Evolutionary conservation across 106 monocot genomes (phyloP), one percentile per base, ranked within the genome.

Genomic region (Amphibolis antarctica): DNA sequence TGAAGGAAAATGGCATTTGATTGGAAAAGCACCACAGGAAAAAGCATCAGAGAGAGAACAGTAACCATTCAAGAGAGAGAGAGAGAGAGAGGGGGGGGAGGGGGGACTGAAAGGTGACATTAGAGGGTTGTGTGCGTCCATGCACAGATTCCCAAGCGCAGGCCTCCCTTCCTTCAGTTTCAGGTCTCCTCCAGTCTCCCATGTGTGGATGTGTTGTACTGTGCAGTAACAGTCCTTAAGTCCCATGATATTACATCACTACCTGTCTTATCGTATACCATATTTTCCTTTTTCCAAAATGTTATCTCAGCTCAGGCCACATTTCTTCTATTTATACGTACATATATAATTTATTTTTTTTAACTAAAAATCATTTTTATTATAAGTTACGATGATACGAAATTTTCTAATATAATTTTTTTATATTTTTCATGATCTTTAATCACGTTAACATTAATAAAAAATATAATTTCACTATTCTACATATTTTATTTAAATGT

Each of bases 231-330:
- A 56, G 56, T 29, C 56, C n/a, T n/a, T n/a, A 56, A 43, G 1
- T 44, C 62, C 62, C 62, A 62, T 62, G 44, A 62, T 42, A 42
- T 62, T 44, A 62, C 62, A 62, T 62, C 62, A 62, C 62, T 62
- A 42, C 23, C 28, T 14, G 48, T 17, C 3, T 13, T 17, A 49
- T 4, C 0, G 19, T 53, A 24, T 19, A 25, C 21, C 17, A 29
- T 26, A 25, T 26, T 1, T 56, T 25, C 28, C 28, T 56, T 15
- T 27, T 56, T 13, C 28, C 56, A 56, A 28, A 13, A n/a, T 49
- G 17, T 1, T 12, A 20, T 55, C 24, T 25, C 19, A 12, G 11
- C 18, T 53, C 52, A 10, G 11, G 11, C 4, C n/a, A 12, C 12
- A 3, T 20, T 54, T 54, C 18, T 20, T 25, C 23, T 25, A 4